Evolutionary conservation across 2,329 filamentous ascomycete species (phyloP), one percentile per base, ranked within the genome.

Genomic region (Sporothrix humicola): DNA sequence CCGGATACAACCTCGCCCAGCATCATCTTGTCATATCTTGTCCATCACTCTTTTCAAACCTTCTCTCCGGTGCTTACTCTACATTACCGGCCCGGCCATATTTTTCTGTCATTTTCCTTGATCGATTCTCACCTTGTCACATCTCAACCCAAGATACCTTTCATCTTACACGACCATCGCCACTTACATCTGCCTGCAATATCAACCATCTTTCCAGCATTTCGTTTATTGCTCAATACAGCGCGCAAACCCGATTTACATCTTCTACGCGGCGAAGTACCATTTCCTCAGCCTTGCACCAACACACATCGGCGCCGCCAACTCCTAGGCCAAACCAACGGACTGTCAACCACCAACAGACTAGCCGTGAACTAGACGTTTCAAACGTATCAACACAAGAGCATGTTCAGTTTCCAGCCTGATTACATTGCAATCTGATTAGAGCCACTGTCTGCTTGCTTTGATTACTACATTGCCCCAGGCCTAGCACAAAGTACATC

Each of bases 221-320:
- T n/a, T 7, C 26, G 31, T 58, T 69, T 69, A 56, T 56, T 56
- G 66, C 66, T 69, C 31, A 69, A 69, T 58, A 31, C 26, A 69
- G 50, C 50, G 50, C 50, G 26, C 17, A 15, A 17, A 42, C 5
- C 2, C 12, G 15, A 50, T 56, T 10, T 50, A 37, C 44, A n/a
- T 44, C 8, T 10, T 15, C 23, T 63, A 50, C 23, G 13, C 23
- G 26, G n/a, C 23, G 31, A 17, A 17, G 20, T 12, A 56, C 13
- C 8, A 2, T 10, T 13, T 31, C 50, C 23, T 68, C 63, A 31
- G 63, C 20, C 63, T 68, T n/a, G 23, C 61, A 26, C 42, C 42
- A 48, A 48, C 42, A 9, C 48, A 46, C 42, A 48, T 20, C 61
- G 61, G 20, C 61, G 61, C 61, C n/a, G 12, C 61, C n/a, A 26